Conservation (phyloP, 306 rosid species). For the Prunus campanulata region DNA sequence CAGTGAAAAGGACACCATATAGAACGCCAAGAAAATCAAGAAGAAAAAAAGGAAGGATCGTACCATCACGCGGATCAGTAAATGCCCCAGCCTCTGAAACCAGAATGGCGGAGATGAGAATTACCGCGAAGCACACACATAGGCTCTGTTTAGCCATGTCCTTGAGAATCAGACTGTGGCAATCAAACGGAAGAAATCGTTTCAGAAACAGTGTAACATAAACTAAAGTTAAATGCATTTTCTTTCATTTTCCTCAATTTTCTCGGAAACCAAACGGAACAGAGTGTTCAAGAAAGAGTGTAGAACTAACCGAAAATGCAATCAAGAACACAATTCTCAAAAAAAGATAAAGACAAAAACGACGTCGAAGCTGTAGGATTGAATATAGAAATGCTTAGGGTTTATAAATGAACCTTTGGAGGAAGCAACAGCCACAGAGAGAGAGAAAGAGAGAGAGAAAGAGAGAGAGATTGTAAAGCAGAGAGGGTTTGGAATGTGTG, state of each 20-base stretch:
- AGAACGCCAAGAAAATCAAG: background rate
- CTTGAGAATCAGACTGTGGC: constrained; percentile 18
- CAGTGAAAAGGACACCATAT: background rate
- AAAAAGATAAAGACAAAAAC: background rate
- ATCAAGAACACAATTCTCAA: constrained; percentile 6
- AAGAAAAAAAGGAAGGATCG: background rate
- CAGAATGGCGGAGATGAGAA: constrained; percentile 45
- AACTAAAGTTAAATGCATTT: background rate
- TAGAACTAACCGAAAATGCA: background rate
- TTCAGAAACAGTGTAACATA: too few relatives aligned
- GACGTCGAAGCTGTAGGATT: background rate
- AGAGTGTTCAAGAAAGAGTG: background rate
- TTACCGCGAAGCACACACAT: constrained; percentile 21
- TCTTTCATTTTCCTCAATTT: constrained; percentile 5
- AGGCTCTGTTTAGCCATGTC: constrained; percentile 36
- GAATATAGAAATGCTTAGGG: constrained; percentile 6
- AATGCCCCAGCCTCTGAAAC: constrained; percentile 39
- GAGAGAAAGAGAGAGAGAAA: constrained; percentile 10
- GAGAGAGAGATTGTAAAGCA: constrained; percentile 8
- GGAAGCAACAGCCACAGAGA: background rate
- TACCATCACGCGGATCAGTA: constrained; percentile 60
- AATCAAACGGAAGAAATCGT: background rate
- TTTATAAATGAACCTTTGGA: background rate
- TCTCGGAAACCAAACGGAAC: constrained; percentile 31
- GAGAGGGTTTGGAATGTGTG: constrained; percentile 19